Percentiles rank a stretch among this genome's conserved stretches.
Evolutionary conservation across 345 rosid genomes (phyloP).

Genomic region (Aquilaria yunnanensis): DNA sequence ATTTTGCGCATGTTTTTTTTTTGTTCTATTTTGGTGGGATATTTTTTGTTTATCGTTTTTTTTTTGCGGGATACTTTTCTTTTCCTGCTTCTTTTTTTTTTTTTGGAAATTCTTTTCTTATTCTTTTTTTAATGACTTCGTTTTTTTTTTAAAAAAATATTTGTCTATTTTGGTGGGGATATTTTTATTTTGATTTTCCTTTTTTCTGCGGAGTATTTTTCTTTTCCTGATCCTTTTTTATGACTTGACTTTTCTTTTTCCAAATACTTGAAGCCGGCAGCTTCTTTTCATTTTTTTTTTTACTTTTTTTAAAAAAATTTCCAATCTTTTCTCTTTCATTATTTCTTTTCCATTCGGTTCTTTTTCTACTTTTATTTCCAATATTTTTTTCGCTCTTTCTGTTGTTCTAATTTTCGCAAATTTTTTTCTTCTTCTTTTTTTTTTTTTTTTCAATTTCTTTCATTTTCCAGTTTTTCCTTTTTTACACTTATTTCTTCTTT

Average conservation of each 20-base stretch:
- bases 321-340: neutral
- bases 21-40: neutral
- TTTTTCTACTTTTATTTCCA: neutral
- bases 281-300: neutral
- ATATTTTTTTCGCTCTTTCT: neutral
- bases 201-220: neutral
- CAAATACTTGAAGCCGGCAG: neutral
- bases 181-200: no score
- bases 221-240: neutral
- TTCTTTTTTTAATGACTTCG: neutral
- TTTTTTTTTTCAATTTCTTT: neutral
- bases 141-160: no score
- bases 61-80: neutral
- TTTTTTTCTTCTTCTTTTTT: neutral
- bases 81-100: neutral
- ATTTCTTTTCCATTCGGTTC: neutral
- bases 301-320: no score
- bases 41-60: neutral
- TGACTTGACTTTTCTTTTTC: neutral
- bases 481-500: neutral
- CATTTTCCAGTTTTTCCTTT: no score
- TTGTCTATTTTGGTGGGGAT: no score
- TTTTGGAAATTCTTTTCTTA: neutral
- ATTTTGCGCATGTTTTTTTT: no score
- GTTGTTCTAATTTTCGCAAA: neutral